Evolutionary conservation across 179 eudicot species (phyloP).

Genomic region (Vitellaria paradoxa): DNA sequence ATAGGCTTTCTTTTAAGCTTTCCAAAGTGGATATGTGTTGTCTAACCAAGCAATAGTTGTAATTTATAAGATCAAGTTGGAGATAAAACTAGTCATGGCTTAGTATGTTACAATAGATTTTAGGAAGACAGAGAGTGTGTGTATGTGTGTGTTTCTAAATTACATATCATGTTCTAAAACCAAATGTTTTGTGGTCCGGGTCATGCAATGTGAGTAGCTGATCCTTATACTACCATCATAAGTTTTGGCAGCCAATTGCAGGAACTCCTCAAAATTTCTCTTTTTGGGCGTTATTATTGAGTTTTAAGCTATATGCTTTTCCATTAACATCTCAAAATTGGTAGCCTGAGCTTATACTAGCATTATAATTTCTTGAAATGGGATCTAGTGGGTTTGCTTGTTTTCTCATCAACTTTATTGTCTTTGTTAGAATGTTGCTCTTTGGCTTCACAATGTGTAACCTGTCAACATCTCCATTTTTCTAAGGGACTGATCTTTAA

Average conservation of each 20-base stretch:
- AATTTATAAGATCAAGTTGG: background rate
- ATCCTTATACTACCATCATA: background rate
- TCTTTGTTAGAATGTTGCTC: background rate
- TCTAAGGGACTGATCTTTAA: background rate
- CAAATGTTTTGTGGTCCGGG: background rate
- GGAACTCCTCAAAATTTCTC: background rate
- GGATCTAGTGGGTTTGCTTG: background rate
- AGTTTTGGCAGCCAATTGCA: background rate
- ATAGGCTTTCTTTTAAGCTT: no score
- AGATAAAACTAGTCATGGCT: background rate
- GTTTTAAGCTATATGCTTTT: background rate
- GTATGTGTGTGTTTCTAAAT: background rate
- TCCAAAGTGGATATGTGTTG: no score
- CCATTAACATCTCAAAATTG: background rate
- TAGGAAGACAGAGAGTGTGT: background rate
- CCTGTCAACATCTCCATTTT: background rate
- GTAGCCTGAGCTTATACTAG: background rate
- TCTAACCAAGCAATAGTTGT: no score
- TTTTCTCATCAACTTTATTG: background rate
- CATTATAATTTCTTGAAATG: background rate
- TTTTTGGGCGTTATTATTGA: background rate
- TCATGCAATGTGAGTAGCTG: background rate
- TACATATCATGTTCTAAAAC: background rate
- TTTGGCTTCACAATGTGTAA: no score
- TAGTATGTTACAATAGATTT: background rate